phyloP scores from a whole-genome alignment of 2,329 filamentous ascomycete species.

The Calonectria fujianensis region DNA sequence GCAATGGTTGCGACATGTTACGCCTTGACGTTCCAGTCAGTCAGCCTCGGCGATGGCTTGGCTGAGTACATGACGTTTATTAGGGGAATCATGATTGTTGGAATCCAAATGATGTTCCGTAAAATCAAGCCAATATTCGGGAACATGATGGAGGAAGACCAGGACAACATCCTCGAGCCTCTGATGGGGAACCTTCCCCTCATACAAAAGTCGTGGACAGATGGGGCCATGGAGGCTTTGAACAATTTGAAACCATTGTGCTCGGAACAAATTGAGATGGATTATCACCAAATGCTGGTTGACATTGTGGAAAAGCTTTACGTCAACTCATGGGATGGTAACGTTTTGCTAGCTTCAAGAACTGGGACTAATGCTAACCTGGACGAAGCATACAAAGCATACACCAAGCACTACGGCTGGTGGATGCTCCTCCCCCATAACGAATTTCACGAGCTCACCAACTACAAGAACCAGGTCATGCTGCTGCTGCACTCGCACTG shows the following conservation, averaged over 20 bases:
- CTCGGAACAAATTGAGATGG: constrained; percentile 63
- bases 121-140: constrained; percentile 71
- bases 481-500: constrained; percentile 72
- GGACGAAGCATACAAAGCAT: constrained; percentile 68
- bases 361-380: constrained; percentile 28
- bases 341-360: constrained; percentile 41
- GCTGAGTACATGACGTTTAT: constrained; percentile 78
- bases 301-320: constrained; percentile 71
- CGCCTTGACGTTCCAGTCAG: constrained; percentile 75
- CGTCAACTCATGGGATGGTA: constrained; percentile 72
- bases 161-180: constrained; percentile 65
- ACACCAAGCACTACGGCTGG: constrained; percentile 72
- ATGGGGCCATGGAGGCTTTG: constrained; percentile 68
- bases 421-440: constrained; percentile 75
- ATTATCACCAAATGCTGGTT: constrained; percentile 67
- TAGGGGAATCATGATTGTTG: constrained; percentile 73
- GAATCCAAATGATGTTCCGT: constrained; percentile 71
- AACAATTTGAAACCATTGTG: constrained; percentile 66
- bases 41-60: constrained; percentile 74
- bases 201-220: constrained; percentile 66
- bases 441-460: constrained; percentile 70
- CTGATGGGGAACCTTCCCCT: constrained; percentile 67
- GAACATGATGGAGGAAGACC: constrained; percentile 65
- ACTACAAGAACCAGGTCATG: constrained; percentile 67
- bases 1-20: constrained; percentile 76